Base-by-base conservation (phyloP, 345 rosid species). In the Populus nigra region DNA sequence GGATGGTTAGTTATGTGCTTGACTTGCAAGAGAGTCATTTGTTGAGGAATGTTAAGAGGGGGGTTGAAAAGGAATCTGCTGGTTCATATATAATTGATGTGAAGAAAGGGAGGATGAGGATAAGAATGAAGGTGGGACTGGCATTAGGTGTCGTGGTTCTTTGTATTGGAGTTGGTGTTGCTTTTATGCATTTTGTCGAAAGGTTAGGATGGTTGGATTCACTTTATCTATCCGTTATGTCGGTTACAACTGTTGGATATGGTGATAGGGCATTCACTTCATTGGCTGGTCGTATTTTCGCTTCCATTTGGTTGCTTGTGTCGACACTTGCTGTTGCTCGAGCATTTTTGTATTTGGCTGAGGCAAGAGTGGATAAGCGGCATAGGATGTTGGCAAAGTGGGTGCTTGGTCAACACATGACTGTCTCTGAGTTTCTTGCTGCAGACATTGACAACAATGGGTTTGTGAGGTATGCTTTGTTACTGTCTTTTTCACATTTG, bases 21-120 rank as follows among this genome's bases (percentile, higher is more conserved):
- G 96, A 96, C 86, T 85, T 91, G 84, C 99, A 93, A 87, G 98
- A 93, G 87, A 89, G 73, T 69, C 86, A 92, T 81, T 65, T 96
- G 81, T 72, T 92, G 82, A 90, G 89, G 77, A 83, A 90, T 77
- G 90, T 84, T 16, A 85, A 90, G 83, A 78, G 78, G 70, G 87
- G 76, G 47, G 87, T 38, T 27, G 73, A 82, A 18, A 77, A 71
- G 68, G 91, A 91, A 29, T 77, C 80, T 1, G 80, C 77, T 0
- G 88, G 78, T n/a, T 87, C 91, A 5, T 90, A 85, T 77, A 88
- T 95, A 65, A 78, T 95, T 66, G 98, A 95, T 88, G 87, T 93
- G 75, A 88, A 88, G 84, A 95, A 95, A 76, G 99, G 98, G 77
- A 92, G 99, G 83, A 92, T 93, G 94, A 90, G 99, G 88, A 95